Evolutionary conservation across 169 alveolate species (phyloP).

Genomic region (Plasmodium yoelii): DNA sequence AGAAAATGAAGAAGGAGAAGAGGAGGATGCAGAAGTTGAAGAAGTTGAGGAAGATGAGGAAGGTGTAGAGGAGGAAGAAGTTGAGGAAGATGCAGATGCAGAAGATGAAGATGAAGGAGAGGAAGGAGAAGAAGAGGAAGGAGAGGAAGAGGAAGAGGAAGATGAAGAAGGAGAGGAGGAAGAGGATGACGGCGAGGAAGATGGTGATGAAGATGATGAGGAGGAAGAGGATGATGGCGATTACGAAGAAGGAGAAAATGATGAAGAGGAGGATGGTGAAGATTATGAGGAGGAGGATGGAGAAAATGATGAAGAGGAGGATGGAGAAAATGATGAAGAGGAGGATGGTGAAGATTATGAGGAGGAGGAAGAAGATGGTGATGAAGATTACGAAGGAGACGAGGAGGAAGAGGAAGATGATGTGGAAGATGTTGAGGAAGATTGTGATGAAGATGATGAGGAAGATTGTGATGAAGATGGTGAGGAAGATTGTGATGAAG

Average conservation of each 20-base stretch:
- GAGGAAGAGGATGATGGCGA: neutral
- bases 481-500: constrained; percentile 10
- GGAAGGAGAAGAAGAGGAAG: neutral
- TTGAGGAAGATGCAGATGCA: neutral
- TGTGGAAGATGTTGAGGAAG: constrained; percentile 5
- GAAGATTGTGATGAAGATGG: neutral
- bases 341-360: neutral
- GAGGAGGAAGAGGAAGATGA: neutral
- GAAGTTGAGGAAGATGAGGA: neutral
- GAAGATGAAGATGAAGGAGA: neutral
- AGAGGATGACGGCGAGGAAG: neutral
- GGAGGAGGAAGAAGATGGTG: neutral
- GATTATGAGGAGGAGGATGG: constrained; percentile 13
- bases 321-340: neutral
- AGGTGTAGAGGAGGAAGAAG: neutral
- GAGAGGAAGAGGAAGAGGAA: neutral
- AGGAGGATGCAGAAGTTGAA: neutral
- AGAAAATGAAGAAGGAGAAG: neutral
- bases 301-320: neutral
- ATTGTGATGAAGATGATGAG: constrained; percentile 3
- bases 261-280: constrained; percentile 6
- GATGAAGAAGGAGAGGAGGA: neutral
- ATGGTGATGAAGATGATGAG: constrained; percentile 11
- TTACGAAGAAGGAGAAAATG: constrained; percentile 8
- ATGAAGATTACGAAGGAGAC: neutral